phyloP scores from a whole-genome alignment of 805 yeast species.

The Deakozyma indianensis region DNA sequence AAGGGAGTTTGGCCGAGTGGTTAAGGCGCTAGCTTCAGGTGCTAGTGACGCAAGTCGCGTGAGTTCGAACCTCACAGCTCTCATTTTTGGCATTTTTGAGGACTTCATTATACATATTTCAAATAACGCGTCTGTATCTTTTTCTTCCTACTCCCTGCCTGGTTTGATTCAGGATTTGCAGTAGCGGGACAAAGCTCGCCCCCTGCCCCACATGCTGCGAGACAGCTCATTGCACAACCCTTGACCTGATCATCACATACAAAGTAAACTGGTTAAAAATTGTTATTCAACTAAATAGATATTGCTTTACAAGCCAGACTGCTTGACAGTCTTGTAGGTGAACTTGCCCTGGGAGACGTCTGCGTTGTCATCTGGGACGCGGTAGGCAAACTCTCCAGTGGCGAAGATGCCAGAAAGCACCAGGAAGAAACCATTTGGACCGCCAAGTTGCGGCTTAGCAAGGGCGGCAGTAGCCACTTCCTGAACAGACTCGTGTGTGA shows the following conservation, averaged over 20 bases:
- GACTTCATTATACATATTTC: too few species aligned
- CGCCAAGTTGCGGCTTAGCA: neutral
- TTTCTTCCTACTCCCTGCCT: too few species aligned
- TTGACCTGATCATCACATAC: too few species aligned
- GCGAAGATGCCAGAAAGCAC: neutral
- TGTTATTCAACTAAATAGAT: too few species aligned
- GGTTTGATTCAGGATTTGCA: too few species aligned
- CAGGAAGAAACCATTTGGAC: neutral
- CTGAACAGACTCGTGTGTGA: neutral
- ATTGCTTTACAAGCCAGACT: too few species aligned
- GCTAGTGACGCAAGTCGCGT: conserved; percentile 4
- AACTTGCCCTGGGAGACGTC: neutral
- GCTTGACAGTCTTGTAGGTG: conserved; percentile 2
- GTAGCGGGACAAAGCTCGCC: too few species aligned
- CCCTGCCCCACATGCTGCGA: too few species aligned
- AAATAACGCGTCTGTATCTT: too few species aligned
- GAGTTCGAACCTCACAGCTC: conserved; percentile 12
- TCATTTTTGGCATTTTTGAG: conserved; percentile 4
- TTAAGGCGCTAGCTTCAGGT: neutral
- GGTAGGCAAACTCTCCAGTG: neutral
- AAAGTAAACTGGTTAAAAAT: too few species aligned
- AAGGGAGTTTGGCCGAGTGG: neutral
- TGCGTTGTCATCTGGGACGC: neutral
- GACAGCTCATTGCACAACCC: too few species aligned
- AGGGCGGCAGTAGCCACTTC: neutral